phyloP scores from a whole-genome alignment of 208 protist genomes.

The Trypanosoma lewisi region DNA sequence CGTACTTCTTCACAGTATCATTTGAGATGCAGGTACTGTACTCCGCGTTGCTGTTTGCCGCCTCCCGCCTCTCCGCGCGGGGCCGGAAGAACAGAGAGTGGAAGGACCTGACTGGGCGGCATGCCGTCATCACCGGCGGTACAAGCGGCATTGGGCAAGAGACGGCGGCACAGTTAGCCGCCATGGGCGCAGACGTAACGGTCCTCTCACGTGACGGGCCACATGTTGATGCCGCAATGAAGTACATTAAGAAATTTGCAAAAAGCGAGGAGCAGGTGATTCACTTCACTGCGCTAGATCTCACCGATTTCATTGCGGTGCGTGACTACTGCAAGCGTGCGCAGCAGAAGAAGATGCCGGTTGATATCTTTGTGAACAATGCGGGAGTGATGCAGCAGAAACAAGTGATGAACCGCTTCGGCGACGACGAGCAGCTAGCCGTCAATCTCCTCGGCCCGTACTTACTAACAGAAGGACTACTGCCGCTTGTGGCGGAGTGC shows the following conservation, averaged over 20 bases:
- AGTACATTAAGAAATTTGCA: slow-evolving; percentile 25
- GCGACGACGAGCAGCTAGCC: slow-evolving; percentile 75
- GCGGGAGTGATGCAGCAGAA: slow-evolving; percentile 62
- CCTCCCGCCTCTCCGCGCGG: slow-evolving; percentile 41
- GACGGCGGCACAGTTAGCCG: slow-evolving; percentile 63
- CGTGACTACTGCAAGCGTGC: slow-evolving; percentile 64
- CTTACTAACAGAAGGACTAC: slow-evolving; percentile 72
- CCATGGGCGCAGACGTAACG: slow-evolving; percentile 69
- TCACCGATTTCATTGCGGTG: slow-evolving; percentile 75
- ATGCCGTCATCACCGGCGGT: slow-evolving; percentile 68
- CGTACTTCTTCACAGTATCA: slow-evolving; percentile 31
- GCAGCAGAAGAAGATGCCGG: slow-evolving; percentile 26
- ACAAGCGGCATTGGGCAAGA: slow-evolving; percentile 72
- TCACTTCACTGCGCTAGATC: slow-evolving; percentile 52
- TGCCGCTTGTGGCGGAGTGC: slow-evolving; percentile 61
- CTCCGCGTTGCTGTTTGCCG: slow-evolving; percentile 25
- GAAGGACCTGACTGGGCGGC: slow-evolving; percentile 50
- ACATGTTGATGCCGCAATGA: slow-evolving; percentile 41
- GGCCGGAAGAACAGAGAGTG: slow-evolving; percentile 36
- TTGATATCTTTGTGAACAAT: slow-evolving; percentile 79
- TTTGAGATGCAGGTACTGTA: slow-evolving; percentile 49
- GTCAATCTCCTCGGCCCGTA: slow-evolving; percentile 75
- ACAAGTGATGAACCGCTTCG: slow-evolving; percentile 58
- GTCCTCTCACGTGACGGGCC: slow-evolving; percentile 42
- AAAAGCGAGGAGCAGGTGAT: slow-evolving; percentile 28